phyloP scores from a whole-genome alignment of 1,139 yeast species.

The Geotrichum armillariae region DNA sequence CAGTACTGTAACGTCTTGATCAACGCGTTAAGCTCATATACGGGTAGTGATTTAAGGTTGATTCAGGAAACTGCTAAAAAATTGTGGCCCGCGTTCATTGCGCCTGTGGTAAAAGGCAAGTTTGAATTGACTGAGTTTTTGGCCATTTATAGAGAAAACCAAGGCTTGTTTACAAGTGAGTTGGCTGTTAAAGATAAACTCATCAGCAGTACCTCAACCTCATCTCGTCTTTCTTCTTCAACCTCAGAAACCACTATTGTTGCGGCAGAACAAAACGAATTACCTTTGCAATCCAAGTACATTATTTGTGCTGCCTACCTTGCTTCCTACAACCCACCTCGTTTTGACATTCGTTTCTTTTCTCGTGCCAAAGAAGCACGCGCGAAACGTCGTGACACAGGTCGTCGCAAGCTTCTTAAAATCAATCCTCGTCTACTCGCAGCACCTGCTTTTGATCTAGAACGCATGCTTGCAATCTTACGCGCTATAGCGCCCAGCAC shows the following conservation, averaged over 20 bases:
- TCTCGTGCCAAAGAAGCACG: slow-evolving; percentile 57
- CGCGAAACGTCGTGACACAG: slow-evolving; percentile 45
- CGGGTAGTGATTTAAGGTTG: slow-evolving; percentile 53
- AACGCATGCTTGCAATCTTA: slow-evolving; percentile 64
- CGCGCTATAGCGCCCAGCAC: slow-evolving; percentile 50
- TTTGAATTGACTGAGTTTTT: slow-evolving; percentile 45
- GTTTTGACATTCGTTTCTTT: slow-evolving; percentile 58
- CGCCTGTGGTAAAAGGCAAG: slow-evolving; percentile 43
- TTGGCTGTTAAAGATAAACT: slow-evolving; percentile 39
- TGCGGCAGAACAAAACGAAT: slow-evolving; percentile 22
- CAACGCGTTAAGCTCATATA: slow-evolving; percentile 52
- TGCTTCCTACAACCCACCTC: slow-evolving; percentile 65
- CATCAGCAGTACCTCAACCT: slow-evolving; percentile 19
- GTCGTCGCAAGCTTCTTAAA: slow-evolving; percentile 46
- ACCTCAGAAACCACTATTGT: background rate
- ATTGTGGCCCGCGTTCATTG: slow-evolving; percentile 55
- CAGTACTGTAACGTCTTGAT: slow-evolving; percentile 42
- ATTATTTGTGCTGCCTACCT: slow-evolving; percentile 67
- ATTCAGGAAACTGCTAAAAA: slow-evolving; percentile 46
- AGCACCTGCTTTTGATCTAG: slow-evolving; percentile 65
- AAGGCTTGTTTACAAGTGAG: slow-evolving; percentile 46
- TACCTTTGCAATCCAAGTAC: slow-evolving; percentile 60
- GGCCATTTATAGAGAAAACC: slow-evolving; percentile 48
- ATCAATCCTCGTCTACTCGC: slow-evolving; percentile 56
- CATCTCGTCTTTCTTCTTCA: background rate